Evolutionary conservation across 495 filamentous ascomycete genomes (phyloP), one percentile per base, ranked within the genome.

Genomic region (Schizothecium vesticola): DNA sequence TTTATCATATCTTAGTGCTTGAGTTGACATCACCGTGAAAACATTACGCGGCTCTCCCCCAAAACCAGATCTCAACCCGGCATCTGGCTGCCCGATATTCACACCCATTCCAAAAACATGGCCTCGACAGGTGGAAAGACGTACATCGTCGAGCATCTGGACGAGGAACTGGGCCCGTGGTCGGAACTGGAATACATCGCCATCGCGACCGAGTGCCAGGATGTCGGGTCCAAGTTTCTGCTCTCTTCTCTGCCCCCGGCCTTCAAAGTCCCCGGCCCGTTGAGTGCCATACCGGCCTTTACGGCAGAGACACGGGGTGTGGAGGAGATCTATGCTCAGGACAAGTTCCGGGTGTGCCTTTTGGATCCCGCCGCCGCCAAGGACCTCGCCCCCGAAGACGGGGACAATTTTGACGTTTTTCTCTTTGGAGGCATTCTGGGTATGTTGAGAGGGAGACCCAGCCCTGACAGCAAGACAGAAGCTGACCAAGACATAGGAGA

Each of bases 351-450:
- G 64, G 90, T 97, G 63, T 99, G 95, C 76, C 82, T 99, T 69
- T 82, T 99, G 43, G 95, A 99, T 80, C 96, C 95, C 0, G 82
- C 89, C 29, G 96, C 92, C 6, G 80, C 84, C 71, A 85, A 86
- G 70, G 94, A 97, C 71, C 76, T 99, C 72, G 86, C 83, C 56
- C 95, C 96, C 0, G 89, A 88, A 56, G 95, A 99, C 82, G 92
- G 87, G 11, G 86, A 90, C 55, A 77, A 70, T 13, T 99, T 98
- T 78, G 92, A 97, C 69, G 88, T 91, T 16, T 99, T 97, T 78
- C 79, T 99, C 33, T 99, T 98, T 79, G 95, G 95, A 13, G 95
- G 95, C 3, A 99, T 99, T 78, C 81, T 99, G 67, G 94, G 93
- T 96, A 81, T 69, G 88, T 81, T 66, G 57, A 16, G 12, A 26